phyloP scores from a whole-genome alignment of 2,329 filamentous ascomycete genomes.

The Diaporthe citriasiana region DNA sequence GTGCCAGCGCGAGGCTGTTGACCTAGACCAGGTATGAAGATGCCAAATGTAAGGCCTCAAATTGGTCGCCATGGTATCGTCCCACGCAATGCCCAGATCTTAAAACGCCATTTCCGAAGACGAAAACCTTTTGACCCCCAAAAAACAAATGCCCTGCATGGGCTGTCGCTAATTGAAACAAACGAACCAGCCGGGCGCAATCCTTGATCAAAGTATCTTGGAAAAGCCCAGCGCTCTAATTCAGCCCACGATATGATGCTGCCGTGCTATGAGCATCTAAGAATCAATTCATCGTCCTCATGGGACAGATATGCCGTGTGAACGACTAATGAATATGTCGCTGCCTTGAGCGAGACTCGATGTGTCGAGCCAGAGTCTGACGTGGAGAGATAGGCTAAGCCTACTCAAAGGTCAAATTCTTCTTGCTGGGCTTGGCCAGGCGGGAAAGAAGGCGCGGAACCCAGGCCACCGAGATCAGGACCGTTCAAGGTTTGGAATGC shows the following conservation, averaged over 20 bases:
- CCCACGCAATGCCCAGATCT: not conserved
- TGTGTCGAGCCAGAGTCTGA: not conserved
- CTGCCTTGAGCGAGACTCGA: not conserved
- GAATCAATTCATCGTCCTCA: not conserved
- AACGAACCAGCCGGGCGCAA: not conserved
- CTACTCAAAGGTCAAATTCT: constrained; percentile 34
- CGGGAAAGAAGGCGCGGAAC: constrained; percentile 33
- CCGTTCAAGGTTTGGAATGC: constrained; percentile 25
- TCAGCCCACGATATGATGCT: constrained; percentile 14
- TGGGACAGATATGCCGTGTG: not conserved
- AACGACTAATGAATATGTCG: not conserved
- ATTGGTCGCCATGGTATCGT: not conserved
- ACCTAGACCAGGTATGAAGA: not conserved
- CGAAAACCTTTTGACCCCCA: not conserved
- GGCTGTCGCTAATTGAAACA: constrained; percentile 21
- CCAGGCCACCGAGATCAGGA: constrained; percentile 18
- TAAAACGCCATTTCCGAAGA: constrained; percentile 27
- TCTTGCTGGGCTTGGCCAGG: constrained; percentile 32
- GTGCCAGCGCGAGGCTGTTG: not conserved
- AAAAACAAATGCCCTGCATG: not conserved
- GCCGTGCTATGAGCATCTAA: not conserved
- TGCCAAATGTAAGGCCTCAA: not conserved
- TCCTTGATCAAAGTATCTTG: constrained; percentile 8
- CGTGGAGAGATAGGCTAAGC: not conserved
- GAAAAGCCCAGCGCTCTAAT: not conserved